Conservation (phyloP, 176 grass and related monocot species). For the Tillandsia fasciculata region DNA sequence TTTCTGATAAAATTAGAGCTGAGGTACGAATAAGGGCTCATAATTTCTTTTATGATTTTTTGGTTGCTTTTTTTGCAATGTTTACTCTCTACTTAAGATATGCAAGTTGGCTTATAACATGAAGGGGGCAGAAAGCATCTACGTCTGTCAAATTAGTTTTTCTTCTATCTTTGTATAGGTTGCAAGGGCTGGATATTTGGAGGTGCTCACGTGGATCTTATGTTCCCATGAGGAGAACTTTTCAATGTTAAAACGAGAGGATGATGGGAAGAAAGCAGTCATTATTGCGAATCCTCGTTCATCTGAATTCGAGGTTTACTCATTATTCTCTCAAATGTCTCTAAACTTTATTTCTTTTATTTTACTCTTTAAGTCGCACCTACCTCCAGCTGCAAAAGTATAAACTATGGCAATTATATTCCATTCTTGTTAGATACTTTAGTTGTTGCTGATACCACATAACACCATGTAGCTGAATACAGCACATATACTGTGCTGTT, state of each 20-base stretch:
- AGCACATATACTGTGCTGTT: too few species aligned
- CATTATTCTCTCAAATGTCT: neutral
- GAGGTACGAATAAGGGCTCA: constrained; percentile 34
- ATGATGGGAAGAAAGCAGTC: constrained; percentile 81
- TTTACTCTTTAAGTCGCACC: neutral
- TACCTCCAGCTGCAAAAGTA: neutral
- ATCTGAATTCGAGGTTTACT: constrained; percentile 85
- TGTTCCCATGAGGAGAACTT: constrained; percentile 92
- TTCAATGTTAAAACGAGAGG: constrained; percentile 61
- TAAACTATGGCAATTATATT: too few species aligned
- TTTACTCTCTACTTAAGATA: neutral
- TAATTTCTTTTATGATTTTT: neutral
- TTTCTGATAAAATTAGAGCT: constrained; percentile 94
- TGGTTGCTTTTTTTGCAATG: constrained; percentile 3
- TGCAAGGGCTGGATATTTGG: constrained; percentile 93
- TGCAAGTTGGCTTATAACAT: neutral
- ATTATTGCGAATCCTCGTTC: constrained; percentile 82
- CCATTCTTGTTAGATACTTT: too few species aligned
- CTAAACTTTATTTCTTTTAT: neutral
- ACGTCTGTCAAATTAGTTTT: neutral
- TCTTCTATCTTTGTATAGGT: constrained; percentile 38
- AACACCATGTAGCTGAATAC: too few species aligned
- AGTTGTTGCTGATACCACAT: too few species aligned
- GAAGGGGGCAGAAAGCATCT: neutral
- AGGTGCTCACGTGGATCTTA: constrained; percentile 88